phyloP scores from a whole-genome alignment of 164 flowering plant species.

The Liriodendron chinense region DNA sequence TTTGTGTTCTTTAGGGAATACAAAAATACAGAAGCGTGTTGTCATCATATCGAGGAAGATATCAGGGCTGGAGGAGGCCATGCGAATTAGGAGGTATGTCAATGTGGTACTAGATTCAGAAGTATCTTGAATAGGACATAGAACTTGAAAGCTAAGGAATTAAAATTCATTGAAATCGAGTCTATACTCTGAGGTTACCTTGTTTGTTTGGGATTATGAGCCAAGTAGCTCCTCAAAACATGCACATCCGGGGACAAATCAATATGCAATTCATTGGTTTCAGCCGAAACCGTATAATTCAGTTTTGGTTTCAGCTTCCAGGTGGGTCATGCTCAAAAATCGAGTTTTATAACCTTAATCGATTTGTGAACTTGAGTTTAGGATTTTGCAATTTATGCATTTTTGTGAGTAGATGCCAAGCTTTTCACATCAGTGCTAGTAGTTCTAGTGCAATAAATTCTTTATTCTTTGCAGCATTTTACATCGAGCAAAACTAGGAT shows the following conservation, averaged over 20 bases:
- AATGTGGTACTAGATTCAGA: not conserved
- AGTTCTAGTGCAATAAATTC: too few relatives aligned
- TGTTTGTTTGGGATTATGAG: not conserved
- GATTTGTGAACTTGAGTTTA: not conserved
- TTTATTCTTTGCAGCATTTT: too few relatives aligned
- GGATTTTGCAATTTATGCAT: not conserved
- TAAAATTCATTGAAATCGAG: too few relatives aligned
- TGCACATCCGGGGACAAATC: not conserved
- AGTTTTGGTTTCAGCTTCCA: not conserved
- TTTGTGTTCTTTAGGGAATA: constrained; percentile 23
- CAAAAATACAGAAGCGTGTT: constrained; percentile 12
- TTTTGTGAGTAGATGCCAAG: too few relatives aligned
- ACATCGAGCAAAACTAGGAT: too few relatives aligned
- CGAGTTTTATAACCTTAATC: not conserved
- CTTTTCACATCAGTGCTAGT: not conserved
- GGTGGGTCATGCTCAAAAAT: not conserved
- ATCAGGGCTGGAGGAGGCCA: constrained; percentile 76
- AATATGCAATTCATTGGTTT: too few relatives aligned
- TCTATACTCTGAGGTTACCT: not conserved
- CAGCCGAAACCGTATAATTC: too few relatives aligned
- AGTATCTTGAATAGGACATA: not conserved
- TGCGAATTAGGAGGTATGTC: constrained; percentile 64
- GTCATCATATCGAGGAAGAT: constrained; percentile 44
- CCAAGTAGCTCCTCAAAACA: not conserved
- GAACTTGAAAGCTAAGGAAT: not conserved